A percentile compares a stretch with the other conserved stretches of the same genome.
phyloP scores from a whole-genome alignment of 2,329 filamentous ascomycete species.

The Trichoderma polysporum region DNA sequence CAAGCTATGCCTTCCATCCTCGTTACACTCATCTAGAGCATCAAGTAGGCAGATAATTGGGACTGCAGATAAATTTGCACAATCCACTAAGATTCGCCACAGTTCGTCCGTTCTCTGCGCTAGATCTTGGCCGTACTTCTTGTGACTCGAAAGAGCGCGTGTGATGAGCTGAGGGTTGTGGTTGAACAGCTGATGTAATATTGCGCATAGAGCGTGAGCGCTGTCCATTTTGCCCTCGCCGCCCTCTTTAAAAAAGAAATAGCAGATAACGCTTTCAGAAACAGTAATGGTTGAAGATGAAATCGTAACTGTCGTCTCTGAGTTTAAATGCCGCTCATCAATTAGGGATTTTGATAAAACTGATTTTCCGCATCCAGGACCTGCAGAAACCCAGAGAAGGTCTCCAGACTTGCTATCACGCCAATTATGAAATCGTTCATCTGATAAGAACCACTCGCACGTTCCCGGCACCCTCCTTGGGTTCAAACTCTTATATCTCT shows the following conservation, averaged over 20 bases:
- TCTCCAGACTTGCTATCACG: conserved; percentile 23
- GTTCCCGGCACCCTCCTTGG: conserved; percentile 31
- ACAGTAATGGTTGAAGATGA: background rate
- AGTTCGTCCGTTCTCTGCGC: conserved; percentile 11
- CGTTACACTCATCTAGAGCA: conserved; percentile 35
- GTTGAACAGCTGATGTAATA: conserved; percentile 33
- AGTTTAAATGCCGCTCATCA: conserved; percentile 26
- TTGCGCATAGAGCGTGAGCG: conserved; percentile 26
- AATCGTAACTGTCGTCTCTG: background rate
- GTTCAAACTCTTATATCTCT: conserved; percentile 33
- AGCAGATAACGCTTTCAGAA: conserved; percentile 23
- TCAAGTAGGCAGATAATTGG: conserved; percentile 34
- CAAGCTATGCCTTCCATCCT: conserved; percentile 20
- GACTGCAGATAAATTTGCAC: conserved; percentile 2
- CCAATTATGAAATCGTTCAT: conserved; percentile 32
- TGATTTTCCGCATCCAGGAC: conserved; percentile 38
- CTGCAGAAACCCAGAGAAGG: conserved; percentile 36
- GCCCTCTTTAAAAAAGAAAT: conserved; percentile 39
- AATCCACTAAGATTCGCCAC: conserved; percentile 18
- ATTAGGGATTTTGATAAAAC: conserved; percentile 26
- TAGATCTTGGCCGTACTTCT: background rate
- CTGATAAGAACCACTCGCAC: conserved; percentile 36
- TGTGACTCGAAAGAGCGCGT: conserved; percentile 1
- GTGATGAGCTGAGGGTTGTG: conserved; percentile 8
- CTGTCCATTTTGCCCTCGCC: conserved; percentile 25